Base-by-base conservation (phyloP, 1,284 basidiomycete species). In the Psilocybe mexicana region DNA sequence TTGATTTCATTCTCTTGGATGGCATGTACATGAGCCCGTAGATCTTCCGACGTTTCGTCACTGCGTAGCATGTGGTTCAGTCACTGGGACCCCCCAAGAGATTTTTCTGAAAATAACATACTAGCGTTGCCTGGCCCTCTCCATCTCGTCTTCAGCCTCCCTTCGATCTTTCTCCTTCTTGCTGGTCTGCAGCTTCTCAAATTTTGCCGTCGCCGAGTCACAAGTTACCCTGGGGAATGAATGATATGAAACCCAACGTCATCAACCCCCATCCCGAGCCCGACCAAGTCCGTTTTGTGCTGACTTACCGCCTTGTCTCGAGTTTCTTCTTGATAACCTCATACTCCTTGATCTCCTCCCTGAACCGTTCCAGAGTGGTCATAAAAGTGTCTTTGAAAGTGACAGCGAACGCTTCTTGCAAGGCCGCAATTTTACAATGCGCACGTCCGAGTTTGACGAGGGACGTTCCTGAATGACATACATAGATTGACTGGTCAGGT, bases 1-100 rank as follows among this genome's bases (percentile, higher is more conserved):
- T 79, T 73, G 38, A 84, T 76, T 68, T 94, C 92, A 54, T 87
- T 85, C 63, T 92, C 86, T 69, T 93, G 90, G 48, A 96, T 88
- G 0, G 77, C 79, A 53, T 83, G 79, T 81, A 94, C 91, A 30
- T 89, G 83, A 1, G 81, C 80, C 24, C 84, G 86, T 0, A 93
- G 82, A 60, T 94, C 92, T 68, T 93, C 90, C 23, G 84, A 80
- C 0, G 88, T 86, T 70, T 96, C 92, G 56, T 94, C 91, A 64
- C 92, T 94, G 54, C 33, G 46, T 43, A 44, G 49, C 26, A 47
- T 52, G 43, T 6, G 38, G 18, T 56, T 43, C 33, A 3, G 18
- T 40, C 5, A 24, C 26, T 12, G 0, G 7, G 4, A 26, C 8
- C 7, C n/a, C 8, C 7, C n/a, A 42, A 14, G 46, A 43, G 8